phyloP scores from a whole-genome alignment of 1,139 yeast species.

The Pneumocystis murina region DNA sequence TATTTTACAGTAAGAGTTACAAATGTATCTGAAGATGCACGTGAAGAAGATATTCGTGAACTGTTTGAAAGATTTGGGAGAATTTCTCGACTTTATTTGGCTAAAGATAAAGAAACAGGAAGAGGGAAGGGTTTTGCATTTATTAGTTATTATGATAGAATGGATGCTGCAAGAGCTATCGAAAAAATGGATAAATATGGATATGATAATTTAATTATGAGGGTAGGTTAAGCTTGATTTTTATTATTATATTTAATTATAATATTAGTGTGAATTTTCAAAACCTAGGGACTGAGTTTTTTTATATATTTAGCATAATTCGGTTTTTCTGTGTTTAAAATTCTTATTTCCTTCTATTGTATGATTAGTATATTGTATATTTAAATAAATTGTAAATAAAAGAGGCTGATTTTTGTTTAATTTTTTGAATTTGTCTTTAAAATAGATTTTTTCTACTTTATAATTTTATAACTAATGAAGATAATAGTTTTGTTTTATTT shows the following conservation, averaged over 20 bases:
- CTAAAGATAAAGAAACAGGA: conserved; percentile 86
- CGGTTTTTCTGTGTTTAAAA: neutral
- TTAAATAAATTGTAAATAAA: no score
- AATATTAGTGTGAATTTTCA: conserved; percentile 8
- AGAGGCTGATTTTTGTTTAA: no score
- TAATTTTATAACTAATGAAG: no score
- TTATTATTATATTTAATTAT: neutral
- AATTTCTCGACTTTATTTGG: conserved; percentile 67
- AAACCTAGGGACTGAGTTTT: conserved; percentile 11
- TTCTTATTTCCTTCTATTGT: no score
- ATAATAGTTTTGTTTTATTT: no score
- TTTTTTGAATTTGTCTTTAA: no score
- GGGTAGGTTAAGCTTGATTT: conserved; percentile 8
- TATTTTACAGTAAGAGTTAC: conserved; percentile 79
- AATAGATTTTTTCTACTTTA: no score
- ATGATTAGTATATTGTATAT: no score
- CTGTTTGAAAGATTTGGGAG: conserved; percentile 54
- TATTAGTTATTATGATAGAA: conserved; percentile 61
- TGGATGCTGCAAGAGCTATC: conserved; percentile 63
- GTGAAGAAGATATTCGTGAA: conserved; percentile 65
- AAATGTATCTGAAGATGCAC: conserved; percentile 74
- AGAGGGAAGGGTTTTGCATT: conserved; percentile 96
- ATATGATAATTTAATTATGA: conserved; percentile 75
- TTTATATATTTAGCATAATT: neutral
- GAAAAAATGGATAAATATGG: conserved; percentile 78